These are phyloP conservation scores for Neotropicomus parvogracilis DNA, from an alignment of 1,284 basidiomycete genomes.

Conservation along the genomic window DNA sequence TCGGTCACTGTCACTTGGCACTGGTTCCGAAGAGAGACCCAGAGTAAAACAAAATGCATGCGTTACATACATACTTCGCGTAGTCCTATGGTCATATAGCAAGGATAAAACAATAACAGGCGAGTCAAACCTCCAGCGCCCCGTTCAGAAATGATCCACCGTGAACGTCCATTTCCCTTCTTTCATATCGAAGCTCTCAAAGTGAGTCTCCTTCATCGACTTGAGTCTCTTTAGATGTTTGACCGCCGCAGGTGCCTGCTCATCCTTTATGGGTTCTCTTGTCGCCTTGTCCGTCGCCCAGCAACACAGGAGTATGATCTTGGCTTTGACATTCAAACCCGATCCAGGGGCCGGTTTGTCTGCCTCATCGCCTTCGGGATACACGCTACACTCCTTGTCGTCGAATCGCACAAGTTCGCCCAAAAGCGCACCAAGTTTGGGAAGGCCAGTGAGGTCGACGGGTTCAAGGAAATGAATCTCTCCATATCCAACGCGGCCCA, in stretches of 20 bases:
- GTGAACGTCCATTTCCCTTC: constrained; percentile 92
- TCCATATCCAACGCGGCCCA: constrained; percentile 89
- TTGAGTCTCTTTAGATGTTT: constrained; percentile 84
- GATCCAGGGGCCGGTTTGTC: constrained; percentile 80
- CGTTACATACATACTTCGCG: no score
- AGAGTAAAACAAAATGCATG: no score
- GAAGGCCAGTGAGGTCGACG: constrained; percentile 87
- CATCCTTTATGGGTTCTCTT: constrained; percentile 85
- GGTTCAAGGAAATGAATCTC: constrained; percentile 88
- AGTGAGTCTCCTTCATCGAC: constrained; percentile 83
- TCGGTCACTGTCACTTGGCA: no score
- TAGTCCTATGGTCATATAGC: no score
- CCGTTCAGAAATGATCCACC: constrained; percentile 82
- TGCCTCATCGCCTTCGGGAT: constrained; percentile 80
- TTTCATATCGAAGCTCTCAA: constrained; percentile 76
- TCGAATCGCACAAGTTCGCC: constrained; percentile 90
- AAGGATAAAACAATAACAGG: neutral
- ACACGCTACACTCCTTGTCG: constrained; percentile 89
- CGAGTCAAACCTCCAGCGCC: neutral
- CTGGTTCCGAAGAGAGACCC: no score
- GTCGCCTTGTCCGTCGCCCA: constrained; percentile 93
- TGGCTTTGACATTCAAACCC: constrained; percentile 87
- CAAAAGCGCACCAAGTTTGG: constrained; percentile 76
- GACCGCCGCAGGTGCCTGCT: constrained; percentile 64
- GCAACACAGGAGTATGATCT: constrained; percentile 77